Evolutionary conservation across 805 yeast species (phyloP).

Genomic region (Kregervanrija delftensis): DNA sequence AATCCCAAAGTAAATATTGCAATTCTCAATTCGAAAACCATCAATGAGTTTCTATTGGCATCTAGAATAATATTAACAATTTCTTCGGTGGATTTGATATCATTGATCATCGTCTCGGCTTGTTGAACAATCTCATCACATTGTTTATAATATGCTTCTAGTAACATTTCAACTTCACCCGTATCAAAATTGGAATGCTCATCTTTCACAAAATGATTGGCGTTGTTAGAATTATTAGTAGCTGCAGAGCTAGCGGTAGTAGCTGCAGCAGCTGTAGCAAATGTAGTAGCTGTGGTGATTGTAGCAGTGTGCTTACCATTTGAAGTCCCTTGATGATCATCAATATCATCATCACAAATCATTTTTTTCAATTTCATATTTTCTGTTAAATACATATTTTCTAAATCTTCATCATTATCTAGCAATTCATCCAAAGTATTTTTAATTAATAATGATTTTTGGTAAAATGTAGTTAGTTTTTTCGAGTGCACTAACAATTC

Average conservation of each 20-base stretch:
- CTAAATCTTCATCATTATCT: conserved; percentile 81
- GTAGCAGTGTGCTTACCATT: not conserved
- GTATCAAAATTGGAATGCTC: conserved; percentile 20
- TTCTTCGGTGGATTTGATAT: conserved; percentile 87
- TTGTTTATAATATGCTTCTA: conserved; percentile 86
- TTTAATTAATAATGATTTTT: conserved; percentile 66
- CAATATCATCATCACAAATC: conserved; percentile 1
- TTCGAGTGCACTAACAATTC: conserved; percentile 71
- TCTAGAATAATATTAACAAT: conserved; percentile 87
- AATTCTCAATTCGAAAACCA: conserved; percentile 78
- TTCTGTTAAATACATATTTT: conserved; percentile 67
- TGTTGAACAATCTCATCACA: conserved; percentile 92
- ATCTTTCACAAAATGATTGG: conserved; percentile 1
- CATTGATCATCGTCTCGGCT: conserved; percentile 73
- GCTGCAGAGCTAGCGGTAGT: too few relatives aligned
- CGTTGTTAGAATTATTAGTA: not conserved
- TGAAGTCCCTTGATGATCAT: not conserved
- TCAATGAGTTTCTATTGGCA: conserved; percentile 82
- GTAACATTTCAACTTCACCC: conserved; percentile 77
- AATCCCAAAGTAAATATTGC: conserved; percentile 80
- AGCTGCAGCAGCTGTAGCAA: not conserved
- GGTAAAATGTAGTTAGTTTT: conserved; percentile 63
- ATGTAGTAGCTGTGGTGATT: not conserved
- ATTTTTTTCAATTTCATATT: conserved; percentile 16
- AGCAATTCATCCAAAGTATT: conserved; percentile 77